Conservation (phyloP, 2,329 filamentous ascomycete species). For the Ophiostoma ulmi region DNA sequence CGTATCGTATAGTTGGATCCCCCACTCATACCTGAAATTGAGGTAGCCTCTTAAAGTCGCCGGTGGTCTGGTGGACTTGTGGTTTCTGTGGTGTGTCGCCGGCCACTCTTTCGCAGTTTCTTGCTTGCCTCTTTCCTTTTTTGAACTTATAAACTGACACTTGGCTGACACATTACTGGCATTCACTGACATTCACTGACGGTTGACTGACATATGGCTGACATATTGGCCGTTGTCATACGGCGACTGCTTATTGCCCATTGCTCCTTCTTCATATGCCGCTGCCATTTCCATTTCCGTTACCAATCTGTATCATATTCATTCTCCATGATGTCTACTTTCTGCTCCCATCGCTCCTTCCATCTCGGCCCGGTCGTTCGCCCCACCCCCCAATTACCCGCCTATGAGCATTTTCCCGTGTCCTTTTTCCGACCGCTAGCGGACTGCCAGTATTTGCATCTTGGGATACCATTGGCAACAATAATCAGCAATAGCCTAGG, state of each 20-base stretch:
- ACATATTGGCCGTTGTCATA: background rate
- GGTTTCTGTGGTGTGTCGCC: background rate
- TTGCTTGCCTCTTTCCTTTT: background rate
- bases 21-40: background rate
- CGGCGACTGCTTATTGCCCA: background rate
- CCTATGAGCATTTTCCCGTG: conserved; percentile 25
- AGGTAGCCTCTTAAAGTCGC: too few relatives aligned
- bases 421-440: conserved; percentile 22
- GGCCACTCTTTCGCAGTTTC: background rate
- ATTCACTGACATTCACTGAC: too few relatives aligned
- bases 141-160: too few relatives aligned
- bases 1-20: background rate
- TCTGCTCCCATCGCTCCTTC: background rate
- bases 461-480: background rate
- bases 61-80: too few relatives aligned
- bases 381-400: conserved; percentile 26
- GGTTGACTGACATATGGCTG: too few relatives aligned
- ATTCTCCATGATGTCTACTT: background rate
- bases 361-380: conserved; percentile 18
- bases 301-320: background rate
- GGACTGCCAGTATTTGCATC: conserved; percentile 6
- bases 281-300: background rate
- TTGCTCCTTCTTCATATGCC: background rate
- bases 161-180: background rate
- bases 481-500: background rate